Base-by-base conservation (phyloP, 352 stramenopile genomes). In the Globisporangium megalacanthum region DNA sequence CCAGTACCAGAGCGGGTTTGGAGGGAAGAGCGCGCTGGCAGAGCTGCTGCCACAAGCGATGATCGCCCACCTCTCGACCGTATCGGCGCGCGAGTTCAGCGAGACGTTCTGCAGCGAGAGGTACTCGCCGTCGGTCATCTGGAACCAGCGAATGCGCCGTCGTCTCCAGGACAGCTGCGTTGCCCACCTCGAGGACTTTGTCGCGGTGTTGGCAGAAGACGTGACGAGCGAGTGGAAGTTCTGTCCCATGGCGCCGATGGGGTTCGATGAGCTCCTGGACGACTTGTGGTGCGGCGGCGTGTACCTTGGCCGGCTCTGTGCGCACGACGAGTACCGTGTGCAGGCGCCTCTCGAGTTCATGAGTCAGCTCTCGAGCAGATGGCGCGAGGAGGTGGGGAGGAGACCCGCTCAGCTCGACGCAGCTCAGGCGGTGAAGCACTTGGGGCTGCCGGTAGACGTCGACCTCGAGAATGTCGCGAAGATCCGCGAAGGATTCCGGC, bases 261-360 rank as follows among this genome's bases (percentile, higher is more conserved):
- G 78, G 0, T 99, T 97, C 64, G 73, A 79, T 3, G 79, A 97
- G 22, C 75, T 99, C 0, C 70, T 90, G 19, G 64, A 92, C 52
- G 95, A 98, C 67, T 58, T 98, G 4, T 98, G 93, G 76, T 98
- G 93, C 63, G 80, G 94, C 64, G 95, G 94, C 36, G 92, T 97
- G 54, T 98, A 98, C 54, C 66, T 99, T 35, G 66, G 73, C 25
- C 94, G 97, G 47, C 86, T 97, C n/a, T 98, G 91, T 60, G 81
- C 96, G 51, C 65, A 88, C 49, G 58, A 83, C 17, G 76, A 91
- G 15, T 97, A 85, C 62, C 53, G 62, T 39, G 90, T 99, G 51
- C 68, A 71, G 20, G 75, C 98, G 41, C 91, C 94, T 4, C 61
- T 94, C 15, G 69, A 79, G 36, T 92, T 99, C 42, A 93, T 98